A percentile compares a stretch with the other conserved stretches of the same genome.
Conservation (phyloP, 331 rosid genomes). For the Prunus yedoensis region DNA sequence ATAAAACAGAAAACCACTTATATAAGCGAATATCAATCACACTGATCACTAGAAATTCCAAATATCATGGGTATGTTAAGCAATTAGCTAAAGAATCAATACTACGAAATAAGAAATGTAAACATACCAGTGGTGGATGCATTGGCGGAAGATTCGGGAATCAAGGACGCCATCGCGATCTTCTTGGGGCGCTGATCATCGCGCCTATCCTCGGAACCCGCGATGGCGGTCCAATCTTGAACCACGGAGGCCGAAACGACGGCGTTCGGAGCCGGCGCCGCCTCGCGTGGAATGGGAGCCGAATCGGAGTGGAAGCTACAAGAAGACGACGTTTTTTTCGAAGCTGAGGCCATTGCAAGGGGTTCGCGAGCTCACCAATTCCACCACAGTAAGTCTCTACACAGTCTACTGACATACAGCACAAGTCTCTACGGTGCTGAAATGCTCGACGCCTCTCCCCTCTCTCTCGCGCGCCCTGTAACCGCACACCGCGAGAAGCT, state of each 20-base stretch:
- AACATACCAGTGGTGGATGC: constrained; percentile 61
- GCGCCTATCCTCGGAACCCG: constrained; percentile 30
- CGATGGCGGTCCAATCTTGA: constrained; percentile 43
- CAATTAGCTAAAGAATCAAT: neutral
- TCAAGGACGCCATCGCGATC: constrained; percentile 52
- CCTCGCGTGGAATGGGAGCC: constrained; percentile 29
- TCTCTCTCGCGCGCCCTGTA: neutral
- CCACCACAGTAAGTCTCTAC: constrained; percentile 55
- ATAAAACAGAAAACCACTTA: neutral
- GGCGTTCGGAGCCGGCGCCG: constrained; percentile 24
- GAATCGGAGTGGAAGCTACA: constrained; percentile 35
- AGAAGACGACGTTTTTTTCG: constrained; percentile 76
- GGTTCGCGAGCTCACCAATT: constrained; percentile 65
- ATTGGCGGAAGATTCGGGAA: constrained; percentile 64
- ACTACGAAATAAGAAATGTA: neutral
- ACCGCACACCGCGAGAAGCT: neutral
- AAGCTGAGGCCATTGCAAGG: constrained; percentile 93
- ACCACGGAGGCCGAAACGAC: constrained; percentile 39
- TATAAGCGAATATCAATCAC: neutral
- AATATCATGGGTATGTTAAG: neutral
- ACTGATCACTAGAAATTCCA: neutral
- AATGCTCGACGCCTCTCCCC: constrained; percentile 24
- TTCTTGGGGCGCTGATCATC: constrained; percentile 53
- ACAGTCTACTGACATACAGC: constrained; percentile 94
- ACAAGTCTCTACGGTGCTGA: constrained; percentile 26